Percentiles rank a stretch among this genome's conserved stretches.
These are phyloP conservation scores for Leptographium radiaticola DNA, from an alignment of 2,329 filamentous ascomycete genomes.

Conservation along the genomic window DNA sequence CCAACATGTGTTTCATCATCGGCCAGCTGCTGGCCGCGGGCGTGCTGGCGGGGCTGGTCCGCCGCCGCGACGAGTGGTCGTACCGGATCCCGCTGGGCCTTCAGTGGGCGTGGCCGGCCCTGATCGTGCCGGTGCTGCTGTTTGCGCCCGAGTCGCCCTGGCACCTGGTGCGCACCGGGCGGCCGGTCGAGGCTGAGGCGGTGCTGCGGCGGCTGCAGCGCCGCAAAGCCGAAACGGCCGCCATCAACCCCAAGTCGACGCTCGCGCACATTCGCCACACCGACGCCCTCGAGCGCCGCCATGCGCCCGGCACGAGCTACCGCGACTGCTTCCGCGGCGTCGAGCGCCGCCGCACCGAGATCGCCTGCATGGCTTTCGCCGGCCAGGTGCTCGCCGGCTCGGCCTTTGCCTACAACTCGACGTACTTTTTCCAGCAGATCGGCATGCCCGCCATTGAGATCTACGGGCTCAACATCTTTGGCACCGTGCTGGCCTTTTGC, in stretches of 20 bases:
- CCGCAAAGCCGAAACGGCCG: constrained; percentile 15
- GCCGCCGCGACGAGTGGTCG: constrained; percentile 22
- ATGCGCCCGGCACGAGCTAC: constrained; percentile 28
- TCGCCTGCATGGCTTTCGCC: constrained; percentile 25
- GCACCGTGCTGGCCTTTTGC: constrained; percentile 16
- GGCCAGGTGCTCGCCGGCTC: constrained; percentile 17
- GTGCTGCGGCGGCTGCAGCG: constrained; percentile 18
- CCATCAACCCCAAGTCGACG: constrained; percentile 4
- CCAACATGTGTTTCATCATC: constrained; percentile 37
- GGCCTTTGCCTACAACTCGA: constrained; percentile 21
- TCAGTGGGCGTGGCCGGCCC: constrained; percentile 22
- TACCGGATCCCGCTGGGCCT: constrained; percentile 24
- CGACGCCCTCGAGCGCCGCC: constrained; percentile 27
- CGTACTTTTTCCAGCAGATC: constrained; percentile 13
- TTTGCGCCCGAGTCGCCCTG: constrained; percentile 35
- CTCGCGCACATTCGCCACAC: constrained; percentile 31
- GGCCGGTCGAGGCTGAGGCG: constrained; percentile 19
- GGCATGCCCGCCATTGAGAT: constrained; percentile 19
- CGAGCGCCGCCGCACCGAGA: constrained; percentile 31
- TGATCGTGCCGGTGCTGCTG: constrained; percentile 23
- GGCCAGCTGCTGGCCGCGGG: constrained; percentile 19
- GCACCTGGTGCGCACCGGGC: constrained; percentile 28
- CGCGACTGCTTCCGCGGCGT: constrained; percentile 32
- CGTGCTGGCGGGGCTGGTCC: constrained; percentile 26
- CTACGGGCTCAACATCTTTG: constrained; percentile 21